Base-by-base conservation (phyloP, 106 monocot genomes). In the Allium sativum region DNA sequence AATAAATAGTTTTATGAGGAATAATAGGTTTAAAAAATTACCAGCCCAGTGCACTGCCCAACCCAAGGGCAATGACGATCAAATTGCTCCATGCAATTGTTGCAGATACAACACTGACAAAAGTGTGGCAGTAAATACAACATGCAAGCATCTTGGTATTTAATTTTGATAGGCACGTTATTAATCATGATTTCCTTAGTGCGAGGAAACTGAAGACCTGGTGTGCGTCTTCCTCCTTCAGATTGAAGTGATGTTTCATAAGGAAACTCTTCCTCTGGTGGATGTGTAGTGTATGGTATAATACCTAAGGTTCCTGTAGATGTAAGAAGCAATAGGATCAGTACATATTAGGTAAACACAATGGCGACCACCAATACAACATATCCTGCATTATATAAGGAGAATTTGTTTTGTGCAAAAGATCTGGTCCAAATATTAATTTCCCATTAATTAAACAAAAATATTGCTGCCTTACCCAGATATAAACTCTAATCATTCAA, bases 31-130 rank as follows among this genome's bases (percentile, higher is more conserved):
- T n/a, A n/a, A n/a, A n/a, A 52, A 18, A 40, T 16, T 72, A 96
- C 96, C 96, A 69, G 77, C 44, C 96, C 96, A 74, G 90, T 87
- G 77, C 90, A 96, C 46, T 96, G 96, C 16, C 96, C 96, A 65
- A 96, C 96, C 96, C 96, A 96, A 9, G 90, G 96, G 65, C 96
- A 96, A 53, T 96, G 96, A 73, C 90, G 96, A 72, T 96, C 90
- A 67, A 96, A 96, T 14, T 82, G 81, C 48, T 90, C 87, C 42
- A 96, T 87, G 78, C 90, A 96, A 62, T 96, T 96, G 65, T 96
- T 91, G 76, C 96, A 96, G 45, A 90, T 90, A 11, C 84, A 87
- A 62, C 96, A 96, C 71, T 96, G 96, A 60, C 90, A 96, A 60
- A 90, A 96, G 21, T 87, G 84, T 51, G 90, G 96, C 21, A 90